Evolutionary conservation across 1,139 yeast species (phyloP).

Genomic region (Suhomyces maxii): DNA sequence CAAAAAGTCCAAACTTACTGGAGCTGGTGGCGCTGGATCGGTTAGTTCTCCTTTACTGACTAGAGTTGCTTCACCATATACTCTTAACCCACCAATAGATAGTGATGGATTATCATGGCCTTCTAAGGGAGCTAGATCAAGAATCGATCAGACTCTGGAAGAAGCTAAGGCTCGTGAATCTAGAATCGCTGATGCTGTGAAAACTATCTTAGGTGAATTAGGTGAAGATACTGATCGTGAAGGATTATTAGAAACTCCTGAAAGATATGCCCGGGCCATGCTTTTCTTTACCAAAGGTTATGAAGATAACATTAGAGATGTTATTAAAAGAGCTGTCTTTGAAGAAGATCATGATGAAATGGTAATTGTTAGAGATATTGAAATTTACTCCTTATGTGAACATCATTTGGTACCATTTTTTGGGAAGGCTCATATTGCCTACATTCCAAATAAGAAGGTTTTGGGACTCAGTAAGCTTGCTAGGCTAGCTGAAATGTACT

Average conservation of each 20-base stretch:
- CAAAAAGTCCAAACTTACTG: slow-evolving; percentile 25
- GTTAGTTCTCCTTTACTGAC: slow-evolving; percentile 58
- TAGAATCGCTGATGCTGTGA: slow-evolving; percentile 84
- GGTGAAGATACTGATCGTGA: slow-evolving; percentile 92
- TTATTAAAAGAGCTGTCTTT: slow-evolving; percentile 90
- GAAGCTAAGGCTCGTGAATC: slow-evolving; percentile 63
- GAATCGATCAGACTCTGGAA: slow-evolving; percentile 66
- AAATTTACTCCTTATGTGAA: slow-evolving; percentile 88
- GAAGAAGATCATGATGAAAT: slow-evolving; percentile 98
- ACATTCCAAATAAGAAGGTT: slow-evolving; percentile 93
- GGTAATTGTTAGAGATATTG: slow-evolving; percentile 96
- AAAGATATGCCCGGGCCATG: slow-evolving; percentile 95
- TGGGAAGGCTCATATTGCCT: slow-evolving; percentile 95
- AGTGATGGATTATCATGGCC: slow-evolving; percentile 95
- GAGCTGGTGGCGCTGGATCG: slow-evolving; percentile 8
- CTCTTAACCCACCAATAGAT: slow-evolving; percentile 82
- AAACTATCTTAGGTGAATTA: slow-evolving; percentile 74
- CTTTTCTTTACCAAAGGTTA: slow-evolving; percentile 93
- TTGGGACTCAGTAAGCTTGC: slow-evolving; percentile 92
- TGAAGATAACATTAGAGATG: slow-evolving; percentile 88
- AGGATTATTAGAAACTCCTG: slow-evolving; percentile 92
- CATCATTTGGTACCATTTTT: slow-evolving; percentile 97
- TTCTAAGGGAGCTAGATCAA: slow-evolving; percentile 74
- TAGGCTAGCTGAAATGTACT: slow-evolving; percentile 93
- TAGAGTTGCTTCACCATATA: slow-evolving; percentile 80